Base-by-base conservation (phyloP, 148 eudicot genomes). In the Fallopia convolvulus region DNA sequence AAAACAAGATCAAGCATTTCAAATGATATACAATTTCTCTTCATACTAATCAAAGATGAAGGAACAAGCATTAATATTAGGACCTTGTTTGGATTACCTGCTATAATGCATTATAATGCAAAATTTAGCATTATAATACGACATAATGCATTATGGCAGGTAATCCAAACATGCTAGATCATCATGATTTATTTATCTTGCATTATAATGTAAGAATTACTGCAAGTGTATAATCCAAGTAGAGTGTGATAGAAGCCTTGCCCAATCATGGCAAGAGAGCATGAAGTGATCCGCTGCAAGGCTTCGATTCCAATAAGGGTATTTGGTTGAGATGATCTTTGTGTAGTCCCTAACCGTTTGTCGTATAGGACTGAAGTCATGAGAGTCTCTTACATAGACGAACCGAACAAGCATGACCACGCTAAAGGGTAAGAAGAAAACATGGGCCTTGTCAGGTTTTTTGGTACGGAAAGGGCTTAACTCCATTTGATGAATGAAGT, bases 261-360 rank as follows among this genome's bases (percentile, higher is more conserved):
- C 97, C 94, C 94, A 92, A 65, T 92, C 97, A 78, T 92, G 97
- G 79, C 97, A 92, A 75, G 94, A 84, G 20, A 92, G 89, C 90
- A 92, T 87, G 86, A 92, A 85, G 77, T 92, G 97, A 81, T 92
- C 97, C 0, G 97, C 90, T 3, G 83, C 97, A 3, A 80, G 81
- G 84, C 92, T 92, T 13, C 92, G 85, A 56, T 92, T 92, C 97
- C 97, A 92, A 20, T 85, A 87, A 0, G 87, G 85, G 50, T 92
- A 84, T 17, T 87, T 90, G 3, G 48, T 42, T 12, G 94, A 88
- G 33, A 92, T 74, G 55, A 86, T 52, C 52, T 82, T 72, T 20
- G 83, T 81, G 12, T 90, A 92, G 58, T 88, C 94, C 18, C 73
- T 74, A 17, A 88, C 83, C 2, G 90, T 87, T 30, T 80, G 85